These are phyloP conservation scores for Kodamaea jinghongensis DNA, from an alignment of 805 yeast species.

Conservation along the genomic window DNA sequence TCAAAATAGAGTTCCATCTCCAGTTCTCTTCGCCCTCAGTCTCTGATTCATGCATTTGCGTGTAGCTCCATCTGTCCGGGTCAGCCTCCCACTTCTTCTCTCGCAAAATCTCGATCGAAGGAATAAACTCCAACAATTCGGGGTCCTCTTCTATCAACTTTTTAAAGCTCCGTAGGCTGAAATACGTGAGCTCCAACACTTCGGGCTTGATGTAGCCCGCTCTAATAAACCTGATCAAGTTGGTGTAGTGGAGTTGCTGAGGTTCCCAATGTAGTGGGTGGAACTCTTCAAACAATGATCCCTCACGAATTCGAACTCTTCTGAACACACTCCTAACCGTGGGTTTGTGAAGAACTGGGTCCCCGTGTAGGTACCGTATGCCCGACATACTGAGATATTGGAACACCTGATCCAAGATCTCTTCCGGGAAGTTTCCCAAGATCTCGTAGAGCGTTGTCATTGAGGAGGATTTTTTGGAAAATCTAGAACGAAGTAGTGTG, in stretches of 20 bases:
- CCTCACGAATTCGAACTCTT: neutral
- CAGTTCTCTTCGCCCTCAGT: no score
- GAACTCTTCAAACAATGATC: neutral
- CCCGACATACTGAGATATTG: neutral
- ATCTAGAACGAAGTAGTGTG: no score
- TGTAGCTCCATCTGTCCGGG: no score
- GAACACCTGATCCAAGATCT: constrained; percentile 1
- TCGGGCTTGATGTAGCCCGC: constrained; percentile 2
- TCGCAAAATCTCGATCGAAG: no score
- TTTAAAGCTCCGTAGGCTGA: no score
- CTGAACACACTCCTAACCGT: neutral
- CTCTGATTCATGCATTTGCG: no score
- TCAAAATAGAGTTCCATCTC: no score
- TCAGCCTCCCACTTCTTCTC: no score
- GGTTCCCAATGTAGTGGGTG: constrained; percentile 2
- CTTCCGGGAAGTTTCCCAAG: constrained; percentile 1
- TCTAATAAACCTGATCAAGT: constrained; percentile 1
- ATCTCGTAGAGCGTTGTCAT: neutral
- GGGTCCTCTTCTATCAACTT: no score
- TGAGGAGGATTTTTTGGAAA: no score
- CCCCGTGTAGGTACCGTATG: constrained; percentile 2
- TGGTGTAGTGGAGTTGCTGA: neutral
- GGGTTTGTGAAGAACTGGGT: constrained; percentile 1
- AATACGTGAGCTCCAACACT: neutral
- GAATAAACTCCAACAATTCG: no score